A percentile compares a stretch with the other conserved stretches of the same genome.
Conservation (phyloP, 441 rosid species). For the Brassica hybrid region DNA sequence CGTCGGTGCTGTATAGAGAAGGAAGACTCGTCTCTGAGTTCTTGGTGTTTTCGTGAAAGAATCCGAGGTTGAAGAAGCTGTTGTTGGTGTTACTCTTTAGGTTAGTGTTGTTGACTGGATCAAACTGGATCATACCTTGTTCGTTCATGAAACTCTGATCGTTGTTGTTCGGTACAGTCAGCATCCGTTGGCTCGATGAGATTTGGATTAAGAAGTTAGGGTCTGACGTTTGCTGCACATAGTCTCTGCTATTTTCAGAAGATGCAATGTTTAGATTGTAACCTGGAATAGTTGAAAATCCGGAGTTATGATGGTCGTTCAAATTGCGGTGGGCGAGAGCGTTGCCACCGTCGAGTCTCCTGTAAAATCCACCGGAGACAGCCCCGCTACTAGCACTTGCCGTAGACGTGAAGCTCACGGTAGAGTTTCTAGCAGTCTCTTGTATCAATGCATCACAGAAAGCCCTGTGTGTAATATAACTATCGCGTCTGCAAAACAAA, state of each 20-base stretch:
- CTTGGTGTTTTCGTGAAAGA: conserved; percentile 40
- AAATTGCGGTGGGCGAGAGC: conserved; percentile 33
- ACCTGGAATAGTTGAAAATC: conserved; percentile 31
- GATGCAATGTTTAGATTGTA: conserved; percentile 43
- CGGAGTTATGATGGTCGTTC: conserved; percentile 25
- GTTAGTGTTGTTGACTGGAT: conserved; percentile 33
- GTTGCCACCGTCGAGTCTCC: conserved; percentile 46
- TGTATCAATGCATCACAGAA: conserved; percentile 85
- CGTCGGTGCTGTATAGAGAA: conserved; percentile 38
- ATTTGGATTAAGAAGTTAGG: conserved; percentile 40
- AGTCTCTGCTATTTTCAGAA: conserved; percentile 54
- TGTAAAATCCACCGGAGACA: conserved; percentile 49
- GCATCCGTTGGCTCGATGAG: conserved; percentile 38
- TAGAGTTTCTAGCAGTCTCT: conserved; percentile 71
- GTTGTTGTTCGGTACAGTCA: conserved; percentile 27
- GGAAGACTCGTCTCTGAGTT: conserved; percentile 35
- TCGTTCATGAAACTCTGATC: conserved; percentile 42
- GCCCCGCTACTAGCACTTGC: conserved; percentile 18
- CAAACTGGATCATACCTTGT: conserved; percentile 40
- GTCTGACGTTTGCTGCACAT: conserved; percentile 42
- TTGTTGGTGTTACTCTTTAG: conserved; percentile 35
- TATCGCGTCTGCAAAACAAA: conserved; percentile 67
- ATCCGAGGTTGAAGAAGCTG: conserved; percentile 44
- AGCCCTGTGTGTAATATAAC: conserved; percentile 85
- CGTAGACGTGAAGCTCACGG: conserved; percentile 55